Evolutionary conservation across 192 early-diverging fungal genomes (phyloP), one percentile per base, ranked within the genome.

Genomic region (Polychytrium aggregatum): DNA sequence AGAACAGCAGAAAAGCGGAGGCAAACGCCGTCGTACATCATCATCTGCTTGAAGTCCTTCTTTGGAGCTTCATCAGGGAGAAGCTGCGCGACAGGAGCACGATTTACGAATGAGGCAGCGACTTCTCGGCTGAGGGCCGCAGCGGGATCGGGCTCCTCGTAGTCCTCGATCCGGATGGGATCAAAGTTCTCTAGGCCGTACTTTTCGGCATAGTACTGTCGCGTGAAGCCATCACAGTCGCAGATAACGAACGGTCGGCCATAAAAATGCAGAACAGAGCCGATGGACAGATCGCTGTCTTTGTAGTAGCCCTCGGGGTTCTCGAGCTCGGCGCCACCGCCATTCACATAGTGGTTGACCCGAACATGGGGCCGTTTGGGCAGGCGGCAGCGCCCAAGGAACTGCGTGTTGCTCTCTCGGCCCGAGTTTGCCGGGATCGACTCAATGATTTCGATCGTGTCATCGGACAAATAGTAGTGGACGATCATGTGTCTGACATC

Each of bases 141-240:
- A 20, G 57, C 52, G 9, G 63, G 40, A 41, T 14, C 41, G 41
- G 40, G 56, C 28, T 61, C 60, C 21, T 62, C 65, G 44, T 65
- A 71, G 27, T 69, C 68, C 26, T 70, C 65, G 25, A 71, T 46
- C 1, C 62, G 51, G n/a, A 73, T 64, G 16, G 74, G 74, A 51
- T 76, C 69, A 50, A 76, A 76, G 14, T 31, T 52, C 41, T 63
- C 60, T 2, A 78, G 37, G 17, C 67, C 69, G 46, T 71, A 72
- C 43, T 72, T 72, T 25, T 71, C 72, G 20, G 58, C 25, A 48
- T 75, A 74, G 50, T 66, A 79, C 34, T 61, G 52, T 33, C 65
- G 64, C 33, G 76, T 79, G 55, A 76, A 79, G 25, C 71, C 72
- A 43, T 79, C 76, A 41, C 76, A 79, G 53, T 76, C 76, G 41